Conservation (phyloP, 495 filamentous ascomycete genomes). For the Hyaloscypha variabilis region DNA sequence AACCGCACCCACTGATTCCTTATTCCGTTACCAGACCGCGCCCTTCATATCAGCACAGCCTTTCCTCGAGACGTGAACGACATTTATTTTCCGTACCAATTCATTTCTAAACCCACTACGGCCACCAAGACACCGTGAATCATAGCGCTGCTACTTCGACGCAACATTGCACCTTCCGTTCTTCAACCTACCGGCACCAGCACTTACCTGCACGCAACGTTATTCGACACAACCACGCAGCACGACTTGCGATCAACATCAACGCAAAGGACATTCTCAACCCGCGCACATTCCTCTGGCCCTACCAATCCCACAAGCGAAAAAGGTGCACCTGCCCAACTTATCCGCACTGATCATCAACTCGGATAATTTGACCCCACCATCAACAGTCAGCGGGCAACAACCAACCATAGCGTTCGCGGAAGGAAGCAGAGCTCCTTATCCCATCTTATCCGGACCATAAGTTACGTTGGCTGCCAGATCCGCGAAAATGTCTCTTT, state of each 20-base stretch:
- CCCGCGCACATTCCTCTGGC: not conserved
- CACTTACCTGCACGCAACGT: conserved; percentile 2
- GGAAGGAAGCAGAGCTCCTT: conserved; percentile 9
- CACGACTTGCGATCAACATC: not conserved
- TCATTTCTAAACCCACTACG: not conserved
- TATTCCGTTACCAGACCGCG: not conserved
- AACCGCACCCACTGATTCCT: conserved; percentile 17
- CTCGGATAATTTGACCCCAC: conserved; percentile 20
- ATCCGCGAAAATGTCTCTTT: conserved; percentile 29
- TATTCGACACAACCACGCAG: not conserved
- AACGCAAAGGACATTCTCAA: not conserved
- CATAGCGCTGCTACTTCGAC: not conserved
- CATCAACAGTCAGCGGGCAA: not conserved
- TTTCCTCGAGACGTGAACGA: not conserved
- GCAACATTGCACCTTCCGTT: not conserved
- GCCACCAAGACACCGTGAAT: not conserved
- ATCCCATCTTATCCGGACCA: conserved; percentile 9
- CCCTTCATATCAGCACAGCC: not conserved
- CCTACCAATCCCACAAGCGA: conserved; percentile 14
- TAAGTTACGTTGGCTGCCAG: conserved; percentile 3
- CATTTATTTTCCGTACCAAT: not conserved
- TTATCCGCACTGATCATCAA: conserved; percentile 13
- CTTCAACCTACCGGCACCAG: not conserved
- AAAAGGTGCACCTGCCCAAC: not conserved
- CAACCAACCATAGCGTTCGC: conserved; percentile 14